These are phyloP conservation scores for Perilla frutescens DNA, from an alignment of 257 asterid genomes.

Conservation along the genomic window DNA sequence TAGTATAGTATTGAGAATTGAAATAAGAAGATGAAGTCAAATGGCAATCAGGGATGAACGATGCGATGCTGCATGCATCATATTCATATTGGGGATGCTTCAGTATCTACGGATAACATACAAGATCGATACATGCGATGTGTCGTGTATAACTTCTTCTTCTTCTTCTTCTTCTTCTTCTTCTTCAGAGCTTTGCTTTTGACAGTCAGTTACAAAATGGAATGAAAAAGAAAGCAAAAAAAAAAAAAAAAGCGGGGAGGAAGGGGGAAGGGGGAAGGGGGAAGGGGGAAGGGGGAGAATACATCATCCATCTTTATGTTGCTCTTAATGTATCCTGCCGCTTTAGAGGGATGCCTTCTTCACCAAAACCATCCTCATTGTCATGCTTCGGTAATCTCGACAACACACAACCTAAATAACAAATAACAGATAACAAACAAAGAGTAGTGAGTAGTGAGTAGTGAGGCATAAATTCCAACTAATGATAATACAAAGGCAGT, in stretches of 20 bases:
- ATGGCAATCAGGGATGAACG: conserved; percentile 7
- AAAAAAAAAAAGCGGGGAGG: background rate
- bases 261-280: background rate
- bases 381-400: conserved; percentile 56
- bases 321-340: conserved; percentile 77
- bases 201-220: conserved; percentile 34
- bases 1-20: too few species aligned
- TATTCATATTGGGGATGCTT: too few species aligned
- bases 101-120: conserved; percentile 39
- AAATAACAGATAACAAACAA: background rate
- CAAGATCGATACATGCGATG: conserved; percentile 43
- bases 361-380: conserved; percentile 72
- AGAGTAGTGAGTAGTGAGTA: too few species aligned
- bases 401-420: conserved; percentile 50
- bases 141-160: conserved; percentile 42
- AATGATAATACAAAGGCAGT: too few species aligned
- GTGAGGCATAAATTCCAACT: too few species aligned
- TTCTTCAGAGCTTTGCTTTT: conserved; percentile 29
- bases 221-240: background rate
- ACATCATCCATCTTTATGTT: conserved; percentile 31
- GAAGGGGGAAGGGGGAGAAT: background rate
- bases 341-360: conserved; percentile 80
- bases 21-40: background rate
- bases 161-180: background rate
- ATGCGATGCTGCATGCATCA: too few species aligned